Evolutionary conservation across 2,329 filamentous ascomycete genomes (phyloP).

Genomic region (Pseudopyrenochaeta lycopersici): DNA sequence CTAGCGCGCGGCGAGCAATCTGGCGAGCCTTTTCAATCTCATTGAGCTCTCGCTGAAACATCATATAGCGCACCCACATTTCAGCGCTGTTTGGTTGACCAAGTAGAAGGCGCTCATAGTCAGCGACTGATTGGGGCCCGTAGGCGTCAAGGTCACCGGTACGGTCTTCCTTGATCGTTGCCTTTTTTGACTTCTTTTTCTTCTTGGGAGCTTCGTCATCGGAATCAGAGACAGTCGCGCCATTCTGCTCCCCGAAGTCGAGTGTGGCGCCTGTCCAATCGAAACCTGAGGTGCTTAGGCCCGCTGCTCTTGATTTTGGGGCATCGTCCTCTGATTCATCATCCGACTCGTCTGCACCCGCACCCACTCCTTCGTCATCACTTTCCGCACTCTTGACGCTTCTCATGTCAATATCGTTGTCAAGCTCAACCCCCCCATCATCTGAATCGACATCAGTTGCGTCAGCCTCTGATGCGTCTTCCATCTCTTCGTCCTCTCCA

Average conservation of each 20-base stretch:
- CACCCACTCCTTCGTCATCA: conserved; percentile 48
- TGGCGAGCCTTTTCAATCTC: conserved; percentile 89
- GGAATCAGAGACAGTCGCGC: conserved; percentile 62
- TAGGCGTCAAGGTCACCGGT: conserved; percentile 91
- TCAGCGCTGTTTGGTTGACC: conserved; percentile 92
- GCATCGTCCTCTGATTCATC: conserved; percentile 34
- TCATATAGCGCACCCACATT: conserved; percentile 98
- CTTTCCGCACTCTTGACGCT: conserved; percentile 51
- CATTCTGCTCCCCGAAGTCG: conserved; percentile 62
- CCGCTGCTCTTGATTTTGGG: conserved; percentile 49
- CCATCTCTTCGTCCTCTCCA: conserved; percentile 52
- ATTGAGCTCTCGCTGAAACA: conserved; percentile 93
- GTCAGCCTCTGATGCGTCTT: conserved; percentile 46
- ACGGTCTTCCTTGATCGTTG: conserved; percentile 82
- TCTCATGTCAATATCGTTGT: conserved; percentile 56
- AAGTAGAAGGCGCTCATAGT: conserved; percentile 92
- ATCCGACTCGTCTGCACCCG: conserved; percentile 45
- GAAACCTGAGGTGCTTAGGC: conserved; percentile 79
- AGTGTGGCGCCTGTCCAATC: conserved; percentile 80
- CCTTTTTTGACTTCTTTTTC: conserved; percentile 78
- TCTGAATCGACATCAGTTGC: conserved; percentile 46
- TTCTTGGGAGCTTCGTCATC: conserved; percentile 61
- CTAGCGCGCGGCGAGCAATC: conserved; percentile 87
- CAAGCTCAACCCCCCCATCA: conserved; percentile 50
- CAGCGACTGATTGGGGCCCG: conserved; percentile 87